Conservation (phyloP, 208 protist species). For the Borovskyia barvae region DNA sequence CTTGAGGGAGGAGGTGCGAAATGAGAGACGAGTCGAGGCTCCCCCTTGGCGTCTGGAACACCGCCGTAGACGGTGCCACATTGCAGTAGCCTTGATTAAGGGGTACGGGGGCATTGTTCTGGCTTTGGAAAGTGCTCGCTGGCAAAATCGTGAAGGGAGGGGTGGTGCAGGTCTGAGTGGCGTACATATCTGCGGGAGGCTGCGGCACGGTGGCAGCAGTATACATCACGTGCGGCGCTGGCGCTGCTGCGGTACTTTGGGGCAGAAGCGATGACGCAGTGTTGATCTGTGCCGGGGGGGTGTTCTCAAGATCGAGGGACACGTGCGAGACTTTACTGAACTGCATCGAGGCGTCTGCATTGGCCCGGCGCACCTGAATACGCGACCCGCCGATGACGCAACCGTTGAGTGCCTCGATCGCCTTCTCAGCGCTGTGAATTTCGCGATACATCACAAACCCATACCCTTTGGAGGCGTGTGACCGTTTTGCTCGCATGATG, state of each 20-base stretch:
- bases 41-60: not conserved
- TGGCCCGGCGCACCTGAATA: constrained; percentile 76
- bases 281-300: constrained; percentile 6
- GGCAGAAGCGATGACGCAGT: constrained; percentile 1
- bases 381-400: constrained; percentile 33
- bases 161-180: not conserved
- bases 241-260: not conserved
- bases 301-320: not conserved
- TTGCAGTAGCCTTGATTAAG: constrained; percentile 3
- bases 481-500: constrained; percentile 65
- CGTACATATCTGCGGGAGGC: not conserved
- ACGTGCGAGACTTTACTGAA: constrained; percentile 23
- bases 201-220: constrained; percentile 3
- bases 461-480: constrained; percentile 63
- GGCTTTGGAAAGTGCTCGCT: not conserved
- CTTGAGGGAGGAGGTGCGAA: constrained; percentile 8
- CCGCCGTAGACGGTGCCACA: too few relatives aligned
- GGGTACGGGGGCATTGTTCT: not conserved
- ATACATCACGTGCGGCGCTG: constrained; percentile 4
- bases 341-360: constrained; percentile 39
- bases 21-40: not conserved
- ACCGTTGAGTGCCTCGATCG: constrained; percentile 43
- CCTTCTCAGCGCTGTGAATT: constrained; percentile 30
- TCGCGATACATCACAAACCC: constrained; percentile 76
- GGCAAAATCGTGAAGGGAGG: constrained; percentile 5